Percentiles rank a stretch among this genome's conserved stretches.
Evolutionary conservation across 2,329 filamentous ascomycete species (phyloP).

Genomic region (Rutstroemia sp.): DNA sequence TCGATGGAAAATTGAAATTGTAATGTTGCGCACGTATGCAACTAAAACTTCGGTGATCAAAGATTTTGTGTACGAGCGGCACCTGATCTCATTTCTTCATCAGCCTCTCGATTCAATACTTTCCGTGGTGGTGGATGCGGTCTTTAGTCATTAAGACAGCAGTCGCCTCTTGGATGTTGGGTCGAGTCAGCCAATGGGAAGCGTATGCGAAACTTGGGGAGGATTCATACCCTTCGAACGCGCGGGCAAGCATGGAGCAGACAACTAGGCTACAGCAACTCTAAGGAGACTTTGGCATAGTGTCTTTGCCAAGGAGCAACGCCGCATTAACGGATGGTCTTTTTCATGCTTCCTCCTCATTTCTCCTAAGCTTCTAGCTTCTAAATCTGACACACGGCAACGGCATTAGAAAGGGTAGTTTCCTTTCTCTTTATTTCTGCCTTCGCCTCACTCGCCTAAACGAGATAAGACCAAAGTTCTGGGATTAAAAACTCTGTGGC

Average conservation of each 20-base stretch:
- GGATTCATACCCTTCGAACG: no score
- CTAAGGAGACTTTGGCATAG: not conserved
- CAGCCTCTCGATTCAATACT: not conserved
- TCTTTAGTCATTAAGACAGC: not conserved
- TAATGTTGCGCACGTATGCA: slow-evolving; percentile 9
- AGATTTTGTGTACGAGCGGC: slow-evolving; percentile 9
- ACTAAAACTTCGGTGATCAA: slow-evolving; percentile 8
- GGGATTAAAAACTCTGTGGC: slow-evolving; percentile 3
- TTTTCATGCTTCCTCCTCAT: slow-evolving; percentile 1
- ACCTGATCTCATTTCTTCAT: slow-evolving; percentile 6
- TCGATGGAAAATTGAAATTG: not conserved
- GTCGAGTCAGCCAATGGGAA: not conserved
- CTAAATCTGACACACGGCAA: slow-evolving; percentile 7
- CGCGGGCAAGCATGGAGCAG: no score
- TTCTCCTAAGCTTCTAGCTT: slow-evolving; percentile 7
- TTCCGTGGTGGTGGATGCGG: not conserved
- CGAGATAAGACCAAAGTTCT: not conserved
- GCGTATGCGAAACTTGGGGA: not conserved
- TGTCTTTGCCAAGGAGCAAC: slow-evolving; percentile 4
- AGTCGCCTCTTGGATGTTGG: not conserved
- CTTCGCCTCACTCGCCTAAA: slow-evolving; percentile 3
- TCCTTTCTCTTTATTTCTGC: not conserved
- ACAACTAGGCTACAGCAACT: slow-evolving; percentile 5
- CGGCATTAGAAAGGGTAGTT: not conserved
- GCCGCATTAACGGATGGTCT: not conserved